These are phyloP conservation scores for Laetiporus sulphureus DNA, from an alignment of 1,284 basidiomycete species.

Conservation along the genomic window DNA sequence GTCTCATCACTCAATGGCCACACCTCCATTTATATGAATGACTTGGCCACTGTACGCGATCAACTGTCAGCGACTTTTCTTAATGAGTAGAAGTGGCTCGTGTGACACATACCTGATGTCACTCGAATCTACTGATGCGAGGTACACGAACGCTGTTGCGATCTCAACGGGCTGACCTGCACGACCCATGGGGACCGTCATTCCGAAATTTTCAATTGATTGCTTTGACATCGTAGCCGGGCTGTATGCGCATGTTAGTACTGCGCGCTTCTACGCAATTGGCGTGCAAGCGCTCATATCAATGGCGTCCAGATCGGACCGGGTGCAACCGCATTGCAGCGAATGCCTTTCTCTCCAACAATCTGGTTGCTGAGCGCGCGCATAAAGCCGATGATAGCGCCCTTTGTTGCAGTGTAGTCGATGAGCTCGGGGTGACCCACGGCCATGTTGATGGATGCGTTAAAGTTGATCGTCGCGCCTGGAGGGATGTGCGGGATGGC, in stretches of 20 bases:
- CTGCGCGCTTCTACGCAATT: slow-evolving; percentile 2
- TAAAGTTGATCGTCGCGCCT: slow-evolving; percentile 44
- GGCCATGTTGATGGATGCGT: slow-evolving; percentile 42
- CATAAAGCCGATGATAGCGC: slow-evolving; percentile 43
- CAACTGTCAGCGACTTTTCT: neutral
- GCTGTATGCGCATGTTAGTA: slow-evolving; percentile 10
- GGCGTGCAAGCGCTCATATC: slow-evolving; percentile 23
- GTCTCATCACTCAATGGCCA: slow-evolving; percentile 25
- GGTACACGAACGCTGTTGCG: slow-evolving; percentile 48
- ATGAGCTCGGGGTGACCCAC: slow-evolving; percentile 47
- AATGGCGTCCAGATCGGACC: slow-evolving; percentile 51
- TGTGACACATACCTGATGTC: slow-evolving; percentile 35
- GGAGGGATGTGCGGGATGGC: slow-evolving; percentile 32
- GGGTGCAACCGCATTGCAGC: slow-evolving; percentile 45
- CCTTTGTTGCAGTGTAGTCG: slow-evolving; percentile 52
- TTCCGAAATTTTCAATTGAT: slow-evolving; percentile 37
- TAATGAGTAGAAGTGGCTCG: neutral
- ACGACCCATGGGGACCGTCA: slow-evolving; percentile 39
- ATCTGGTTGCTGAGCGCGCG: slow-evolving; percentile 46
- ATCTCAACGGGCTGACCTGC: slow-evolving; percentile 51
- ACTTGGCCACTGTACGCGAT: slow-evolving; percentile 22
- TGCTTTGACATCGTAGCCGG: slow-evolving; percentile 43
- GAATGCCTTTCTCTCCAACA: slow-evolving; percentile 42
- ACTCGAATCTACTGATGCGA: slow-evolving; percentile 43
- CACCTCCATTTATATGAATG: slow-evolving; percentile 32